Conservation (phyloP, 495 filamentous ascomycete genomes). For the Neurospora sp. region DNA sequence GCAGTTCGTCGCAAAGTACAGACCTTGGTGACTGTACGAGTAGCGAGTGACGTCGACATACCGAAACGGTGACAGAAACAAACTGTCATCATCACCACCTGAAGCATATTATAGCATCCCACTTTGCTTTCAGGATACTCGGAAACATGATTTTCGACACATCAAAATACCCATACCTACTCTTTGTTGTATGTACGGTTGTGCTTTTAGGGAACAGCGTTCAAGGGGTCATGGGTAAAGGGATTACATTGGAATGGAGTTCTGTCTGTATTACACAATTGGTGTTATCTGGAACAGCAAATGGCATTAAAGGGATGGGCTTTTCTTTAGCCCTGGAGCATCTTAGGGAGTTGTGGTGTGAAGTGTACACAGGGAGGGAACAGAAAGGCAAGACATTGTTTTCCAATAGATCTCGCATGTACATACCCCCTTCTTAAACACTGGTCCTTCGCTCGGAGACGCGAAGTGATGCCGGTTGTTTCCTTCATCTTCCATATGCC, state of each 20-base stretch:
- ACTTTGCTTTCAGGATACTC: constrained; percentile 19
- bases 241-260: background rate
- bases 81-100: background rate
- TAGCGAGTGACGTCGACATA: background rate
- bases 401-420: background rate
- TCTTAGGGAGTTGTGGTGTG: background rate
- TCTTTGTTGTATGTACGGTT: constrained; percentile 1
- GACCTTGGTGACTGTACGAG: background rate
- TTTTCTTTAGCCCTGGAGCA: background rate
- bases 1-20: background rate
- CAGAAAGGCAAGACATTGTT: background rate
- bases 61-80: background rate
- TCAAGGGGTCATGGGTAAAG: background rate
- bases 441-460: background rate
- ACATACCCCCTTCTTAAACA: background rate
- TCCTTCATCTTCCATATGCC: background rate
- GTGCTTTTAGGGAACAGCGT: background rate
- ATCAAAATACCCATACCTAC: background rate
- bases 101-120: constrained; percentile 10
- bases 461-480: background rate
- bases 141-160: constrained; percentile 1
- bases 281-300: background rate
- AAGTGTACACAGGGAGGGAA: background rate
- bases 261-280: background rate
- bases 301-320: background rate